These are phyloP conservation scores for Blastocladiella emersonii DNA, from an alignment of 371 early-diverging fungal genomes.

Conservation along the genomic window DNA sequence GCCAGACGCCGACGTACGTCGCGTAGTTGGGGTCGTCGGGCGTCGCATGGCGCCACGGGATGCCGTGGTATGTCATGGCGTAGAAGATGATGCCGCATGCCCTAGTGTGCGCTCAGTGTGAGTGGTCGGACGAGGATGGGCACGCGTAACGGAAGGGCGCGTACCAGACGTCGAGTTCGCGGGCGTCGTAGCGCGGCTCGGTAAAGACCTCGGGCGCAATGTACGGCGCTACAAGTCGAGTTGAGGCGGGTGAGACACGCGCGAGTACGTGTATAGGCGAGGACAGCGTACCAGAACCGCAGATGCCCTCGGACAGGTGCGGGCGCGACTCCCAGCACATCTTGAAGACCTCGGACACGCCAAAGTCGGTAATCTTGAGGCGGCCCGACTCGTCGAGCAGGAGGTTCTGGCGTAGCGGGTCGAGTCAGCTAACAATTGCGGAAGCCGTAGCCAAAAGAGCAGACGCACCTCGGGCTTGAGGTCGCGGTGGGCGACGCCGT, in stretches of 20 bases:
- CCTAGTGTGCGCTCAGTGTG: neutral
- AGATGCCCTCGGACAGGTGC: conserved; percentile 56
- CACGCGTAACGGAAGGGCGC: conserved; percentile 13
- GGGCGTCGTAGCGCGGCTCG: conserved; percentile 50
- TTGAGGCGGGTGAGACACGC: no score
- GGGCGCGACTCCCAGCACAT: conserved; percentile 53
- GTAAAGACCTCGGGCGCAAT: conserved; percentile 76
- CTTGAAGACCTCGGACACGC: conserved; percentile 83
- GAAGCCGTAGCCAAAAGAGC: neutral
- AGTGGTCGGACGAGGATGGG: neutral
- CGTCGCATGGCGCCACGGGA: conserved; percentile 62
- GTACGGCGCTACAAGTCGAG: conserved; percentile 59
- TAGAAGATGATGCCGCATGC: conserved; percentile 55
- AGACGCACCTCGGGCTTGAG: conserved; percentile 48
- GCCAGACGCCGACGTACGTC: conserved; percentile 1
- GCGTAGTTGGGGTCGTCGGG: conserved; percentile 39
- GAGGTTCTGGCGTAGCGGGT: conserved; percentile 63
- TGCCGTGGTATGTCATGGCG: conserved; percentile 56
- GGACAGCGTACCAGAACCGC: conserved; percentile 48
- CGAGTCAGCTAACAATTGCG: neutral
- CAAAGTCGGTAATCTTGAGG: conserved; percentile 96
- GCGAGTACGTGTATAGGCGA: no score
- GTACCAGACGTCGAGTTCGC: conserved; percentile 70
- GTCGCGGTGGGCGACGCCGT: conserved; percentile 90
- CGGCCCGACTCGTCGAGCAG: conserved; percentile 63